Conservation (phyloP, 495 filamentous ascomycete species). For the Aspergillus sclerotiicarbonarius region DNA sequence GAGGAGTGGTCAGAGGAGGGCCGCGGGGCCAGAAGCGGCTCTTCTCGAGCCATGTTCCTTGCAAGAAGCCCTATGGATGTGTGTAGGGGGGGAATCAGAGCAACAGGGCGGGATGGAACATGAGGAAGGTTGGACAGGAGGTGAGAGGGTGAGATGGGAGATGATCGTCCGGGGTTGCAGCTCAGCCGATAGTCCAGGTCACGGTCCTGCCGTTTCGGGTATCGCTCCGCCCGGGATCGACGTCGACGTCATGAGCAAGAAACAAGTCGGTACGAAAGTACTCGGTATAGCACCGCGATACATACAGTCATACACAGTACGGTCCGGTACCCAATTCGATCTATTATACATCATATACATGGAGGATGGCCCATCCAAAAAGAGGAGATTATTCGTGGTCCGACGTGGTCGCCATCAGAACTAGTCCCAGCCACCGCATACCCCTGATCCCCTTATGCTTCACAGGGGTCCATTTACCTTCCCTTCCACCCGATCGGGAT, state of each 20-base stretch:
- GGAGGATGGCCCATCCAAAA: background rate
- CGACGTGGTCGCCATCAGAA: background rate
- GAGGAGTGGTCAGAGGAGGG: slow-evolving; percentile 46
- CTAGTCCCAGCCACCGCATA: background rate
- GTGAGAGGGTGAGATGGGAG: background rate
- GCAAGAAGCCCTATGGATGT: background rate
- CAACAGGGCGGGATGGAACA: background rate
- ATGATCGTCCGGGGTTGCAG: background rate
- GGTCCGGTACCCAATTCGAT: background rate
- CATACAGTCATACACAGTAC: background rate
- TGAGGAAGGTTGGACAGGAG: slow-evolving; percentile 1
- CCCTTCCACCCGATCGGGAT: slow-evolving; percentile 83
- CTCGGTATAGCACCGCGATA: background rate
- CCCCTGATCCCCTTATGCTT: background rate
- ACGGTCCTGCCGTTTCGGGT: slow-evolving; percentile 8
- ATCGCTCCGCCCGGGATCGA: slow-evolving; percentile 14
- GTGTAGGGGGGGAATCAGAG: background rate
- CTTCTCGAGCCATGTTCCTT: slow-evolving; percentile 36
- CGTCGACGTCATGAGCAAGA: background rate
- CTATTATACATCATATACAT: slow-evolving; percentile 1
- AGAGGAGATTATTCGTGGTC: background rate
- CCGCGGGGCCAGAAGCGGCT: slow-evolving; percentile 44
- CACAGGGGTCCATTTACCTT: slow-evolving; percentile 15
- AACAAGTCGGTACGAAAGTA: no score
- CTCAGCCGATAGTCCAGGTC: background rate